These are phyloP conservation scores for Gossypium sturtianum DNA, from an alignment of 345 rosid species.

Conservation along the genomic window DNA sequence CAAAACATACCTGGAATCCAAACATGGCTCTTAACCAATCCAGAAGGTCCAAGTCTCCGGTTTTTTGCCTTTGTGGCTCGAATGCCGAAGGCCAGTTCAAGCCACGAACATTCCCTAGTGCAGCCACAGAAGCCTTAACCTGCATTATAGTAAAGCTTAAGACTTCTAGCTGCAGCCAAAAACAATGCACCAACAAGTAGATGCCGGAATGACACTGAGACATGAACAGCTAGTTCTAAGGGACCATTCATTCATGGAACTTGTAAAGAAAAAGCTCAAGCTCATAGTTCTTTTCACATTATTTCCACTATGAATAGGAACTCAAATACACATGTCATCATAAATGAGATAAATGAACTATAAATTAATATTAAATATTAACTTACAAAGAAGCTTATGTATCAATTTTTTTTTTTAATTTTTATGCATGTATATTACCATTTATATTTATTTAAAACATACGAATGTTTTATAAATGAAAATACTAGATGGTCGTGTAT, in stretches of 20 bases:
- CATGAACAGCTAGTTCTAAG: background rate
- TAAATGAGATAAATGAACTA: too few species aligned
- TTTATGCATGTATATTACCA: background rate
- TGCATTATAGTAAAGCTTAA: conserved; percentile 24
- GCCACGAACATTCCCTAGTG: conserved; percentile 83
- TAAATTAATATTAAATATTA: too few species aligned
- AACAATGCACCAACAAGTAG: conserved; percentile 3
- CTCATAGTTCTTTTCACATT: background rate
- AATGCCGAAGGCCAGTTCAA: conserved; percentile 80
- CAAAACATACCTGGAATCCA: conserved; percentile 80
- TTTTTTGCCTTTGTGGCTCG: conserved; percentile 81
- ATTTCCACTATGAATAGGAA: background rate
- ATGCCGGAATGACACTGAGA: background rate
- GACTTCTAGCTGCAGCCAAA: background rate
- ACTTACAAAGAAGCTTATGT: background rate
- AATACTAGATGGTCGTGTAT: too few species aligned
- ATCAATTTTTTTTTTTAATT: too few species aligned
- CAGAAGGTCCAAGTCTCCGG: conserved; percentile 83
- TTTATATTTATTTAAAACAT: background rate
- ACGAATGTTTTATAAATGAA: background rate
- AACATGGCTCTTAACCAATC: conserved; percentile 98
- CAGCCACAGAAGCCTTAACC: conserved; percentile 97
- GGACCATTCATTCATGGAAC: background rate
- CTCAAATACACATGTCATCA: too few species aligned
- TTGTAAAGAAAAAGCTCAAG: background rate